A percentile compares a stretch with the other conserved stretches of the same genome.
These are phyloP conservation scores for Hericium rajendrae DNA, from an alignment of 768 basidiomycete species.

Conservation along the genomic window DNA sequence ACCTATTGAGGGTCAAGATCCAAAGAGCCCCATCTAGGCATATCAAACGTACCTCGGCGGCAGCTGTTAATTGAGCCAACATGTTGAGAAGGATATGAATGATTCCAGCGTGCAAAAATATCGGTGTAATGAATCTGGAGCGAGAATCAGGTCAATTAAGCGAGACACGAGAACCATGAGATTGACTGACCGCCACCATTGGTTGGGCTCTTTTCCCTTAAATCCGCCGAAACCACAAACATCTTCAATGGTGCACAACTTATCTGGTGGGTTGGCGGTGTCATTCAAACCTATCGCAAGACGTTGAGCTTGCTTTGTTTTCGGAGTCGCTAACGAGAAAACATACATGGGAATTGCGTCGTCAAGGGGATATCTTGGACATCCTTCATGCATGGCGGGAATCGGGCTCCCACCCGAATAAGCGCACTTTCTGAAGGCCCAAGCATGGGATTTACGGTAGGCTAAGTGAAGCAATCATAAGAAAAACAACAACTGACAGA, in stretches of 20 bases:
- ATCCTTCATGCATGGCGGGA: slow-evolving; percentile 85
- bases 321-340: slow-evolving; percentile 5
- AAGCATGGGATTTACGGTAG: slow-evolving; percentile 80
- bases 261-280: slow-evolving; percentile 67
- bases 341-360: slow-evolving; percentile 46
- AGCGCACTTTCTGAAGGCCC: slow-evolving; percentile 81
- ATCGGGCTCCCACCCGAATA: slow-evolving; percentile 84
- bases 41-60: slow-evolving; percentile 48
- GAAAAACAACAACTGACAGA: neutral
- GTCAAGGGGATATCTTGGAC: slow-evolving; percentile 47
- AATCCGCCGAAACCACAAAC: slow-evolving; percentile 87
- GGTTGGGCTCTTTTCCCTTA: slow-evolving; percentile 34
- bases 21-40: neutral
- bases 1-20: slow-evolving; percentile 34
- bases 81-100: slow-evolving; percentile 89
- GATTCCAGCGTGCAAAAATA: slow-evolving; percentile 93
- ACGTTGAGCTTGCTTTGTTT: slow-evolving; percentile 5
- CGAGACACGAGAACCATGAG: neutral
- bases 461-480: slow-evolving; percentile 29
- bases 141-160: neutral
- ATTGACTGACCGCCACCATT: slow-evolving; percentile 40
- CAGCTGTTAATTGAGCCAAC: slow-evolving; percentile 74
- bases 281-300: slow-evolving; percentile 59
- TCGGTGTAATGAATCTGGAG: slow-evolving; percentile 38
- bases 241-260: slow-evolving; percentile 64